Base-by-base conservation (phyloP, 352 stramenopile genomes). In the Phytophthora quininea region DNA sequence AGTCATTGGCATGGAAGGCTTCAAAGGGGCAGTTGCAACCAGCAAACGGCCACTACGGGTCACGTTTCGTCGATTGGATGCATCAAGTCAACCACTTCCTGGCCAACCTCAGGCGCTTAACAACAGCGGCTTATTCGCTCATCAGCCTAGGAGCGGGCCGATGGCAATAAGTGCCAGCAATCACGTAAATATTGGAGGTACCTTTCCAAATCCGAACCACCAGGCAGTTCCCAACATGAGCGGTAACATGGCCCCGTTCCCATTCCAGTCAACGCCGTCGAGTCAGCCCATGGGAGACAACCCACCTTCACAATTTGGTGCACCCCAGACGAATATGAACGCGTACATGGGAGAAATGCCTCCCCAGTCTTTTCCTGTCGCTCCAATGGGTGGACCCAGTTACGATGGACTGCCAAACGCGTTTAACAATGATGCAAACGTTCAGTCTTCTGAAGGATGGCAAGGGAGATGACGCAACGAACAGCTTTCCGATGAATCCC, bases 1-100 rank as follows among this genome's bases (percentile, higher is more conserved):
- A 19, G 73, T 76, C 27, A 91, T 92, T 52, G 85, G 85, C 2
- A 92, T 96, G 80, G 86, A 95, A 62, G 85, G 85, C 0, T 96
- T 96, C 54, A 96, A 96, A 66, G 52, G 59, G 46, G 69, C 77
- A 11, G 84, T 96, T 33, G 84, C 76, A 1, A 82, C 66, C 19
- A 76, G 79, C n/a, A 80, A 79, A 49, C 77, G 88, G 0, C 88
- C 88, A 3, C 56, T 96, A 7, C 70, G 75, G 38, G 86, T 96
- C 35, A 93, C 83, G 5, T 94, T 96, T 54, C 74, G 86, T 33
- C 73, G 85, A 19, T 58, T 67, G 3, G 72, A 53, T 33, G 47
- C 51, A 8, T 82, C 71, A 30, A 55, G 27, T 46, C 63, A 76
- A 52, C 43, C 32, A 54, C 24, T 30, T n/a, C 3, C 30, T 24